phyloP scores from a whole-genome alignment of 768 basidiomycete species.

The Serendipita sp. region DNA sequence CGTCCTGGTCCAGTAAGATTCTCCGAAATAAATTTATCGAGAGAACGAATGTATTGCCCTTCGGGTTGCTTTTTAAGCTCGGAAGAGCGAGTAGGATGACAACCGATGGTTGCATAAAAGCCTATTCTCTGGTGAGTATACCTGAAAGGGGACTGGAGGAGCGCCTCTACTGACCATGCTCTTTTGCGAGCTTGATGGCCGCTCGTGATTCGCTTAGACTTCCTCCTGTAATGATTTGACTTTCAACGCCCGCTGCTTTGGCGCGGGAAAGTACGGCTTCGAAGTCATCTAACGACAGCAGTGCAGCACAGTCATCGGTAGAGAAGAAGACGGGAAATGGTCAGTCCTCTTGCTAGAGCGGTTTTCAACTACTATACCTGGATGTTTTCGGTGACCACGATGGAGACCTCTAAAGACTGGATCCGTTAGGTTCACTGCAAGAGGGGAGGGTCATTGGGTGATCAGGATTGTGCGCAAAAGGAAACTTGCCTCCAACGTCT shows the following conservation, averaged over 20 bases:
- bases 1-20: slow-evolving; percentile 39
- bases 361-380: slow-evolving; percentile 21
- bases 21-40: slow-evolving; percentile 37
- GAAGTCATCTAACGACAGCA: slow-evolving; percentile 38
- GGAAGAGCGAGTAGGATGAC: slow-evolving; percentile 58
- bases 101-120: slow-evolving; percentile 59
- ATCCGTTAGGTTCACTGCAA: slow-evolving; percentile 38
- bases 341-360: too few relatives aligned
- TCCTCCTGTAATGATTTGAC: slow-evolving; percentile 64
- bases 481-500: slow-evolving; percentile 27
- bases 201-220: slow-evolving; percentile 45
- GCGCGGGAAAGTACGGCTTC: slow-evolving; percentile 40
- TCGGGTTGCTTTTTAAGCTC: slow-evolving; percentile 46
- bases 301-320: background rate
- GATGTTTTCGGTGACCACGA: slow-evolving; percentile 33
- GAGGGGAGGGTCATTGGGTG: background rate
- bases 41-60: slow-evolving; percentile 45
- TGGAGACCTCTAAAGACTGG: slow-evolving; percentile 39
- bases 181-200: slow-evolving; percentile 43
- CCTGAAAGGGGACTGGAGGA: background rate
- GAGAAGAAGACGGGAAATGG: too few relatives aligned
- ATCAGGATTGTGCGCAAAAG: background rate
- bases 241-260: slow-evolving; percentile 40
- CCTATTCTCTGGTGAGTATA: slow-evolving; percentile 21
- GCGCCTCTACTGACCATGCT: slow-evolving; percentile 27